Conservation (phyloP, 1,139 yeast species). For the Yamadazyma jaroonii region DNA sequence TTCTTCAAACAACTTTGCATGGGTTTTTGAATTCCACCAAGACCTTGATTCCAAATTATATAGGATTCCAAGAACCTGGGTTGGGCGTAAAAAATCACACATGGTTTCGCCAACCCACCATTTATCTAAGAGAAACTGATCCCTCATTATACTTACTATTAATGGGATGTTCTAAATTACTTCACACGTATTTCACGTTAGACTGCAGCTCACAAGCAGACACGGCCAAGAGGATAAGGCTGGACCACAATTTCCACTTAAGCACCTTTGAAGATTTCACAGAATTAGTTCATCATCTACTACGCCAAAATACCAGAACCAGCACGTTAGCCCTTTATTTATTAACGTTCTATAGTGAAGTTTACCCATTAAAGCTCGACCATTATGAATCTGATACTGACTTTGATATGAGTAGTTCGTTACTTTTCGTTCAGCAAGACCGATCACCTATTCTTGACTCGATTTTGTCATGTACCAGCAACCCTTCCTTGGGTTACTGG, state of each 20-base stretch:
- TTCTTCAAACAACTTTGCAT: neutral
- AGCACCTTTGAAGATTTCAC: neutral
- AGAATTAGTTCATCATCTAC: conserved; percentile 3
- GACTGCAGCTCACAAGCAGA: neutral
- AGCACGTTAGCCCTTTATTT: conserved; percentile 3
- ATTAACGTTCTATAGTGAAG: conserved; percentile 5
- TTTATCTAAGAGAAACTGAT: conserved; percentile 11
- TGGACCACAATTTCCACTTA: neutral
- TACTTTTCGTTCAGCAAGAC: neutral
- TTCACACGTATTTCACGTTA: conserved; percentile 6
- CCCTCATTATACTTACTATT: conserved; percentile 11
- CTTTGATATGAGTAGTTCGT: neutral
- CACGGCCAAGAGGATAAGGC: conserved; percentile 1
- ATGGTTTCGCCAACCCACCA: conserved; percentile 7
- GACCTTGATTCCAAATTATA: neutral
- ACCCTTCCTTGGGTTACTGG: conserved; percentile 8
- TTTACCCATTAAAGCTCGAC: neutral
- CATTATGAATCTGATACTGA: neutral
- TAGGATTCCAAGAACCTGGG: conserved; percentile 1
- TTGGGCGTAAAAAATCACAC: neutral
- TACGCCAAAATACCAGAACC: neutral
- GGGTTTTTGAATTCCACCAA: neutral
- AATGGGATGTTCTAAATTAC: conserved; percentile 10
- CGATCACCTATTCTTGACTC: conserved; percentile 1
- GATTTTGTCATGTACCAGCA: conserved; percentile 6